Evolutionary conservation across 2,329 filamentous ascomycete species (phyloP), one percentile per base, ranked within the genome.

Genomic region (Scedosporium dehoogii): DNA sequence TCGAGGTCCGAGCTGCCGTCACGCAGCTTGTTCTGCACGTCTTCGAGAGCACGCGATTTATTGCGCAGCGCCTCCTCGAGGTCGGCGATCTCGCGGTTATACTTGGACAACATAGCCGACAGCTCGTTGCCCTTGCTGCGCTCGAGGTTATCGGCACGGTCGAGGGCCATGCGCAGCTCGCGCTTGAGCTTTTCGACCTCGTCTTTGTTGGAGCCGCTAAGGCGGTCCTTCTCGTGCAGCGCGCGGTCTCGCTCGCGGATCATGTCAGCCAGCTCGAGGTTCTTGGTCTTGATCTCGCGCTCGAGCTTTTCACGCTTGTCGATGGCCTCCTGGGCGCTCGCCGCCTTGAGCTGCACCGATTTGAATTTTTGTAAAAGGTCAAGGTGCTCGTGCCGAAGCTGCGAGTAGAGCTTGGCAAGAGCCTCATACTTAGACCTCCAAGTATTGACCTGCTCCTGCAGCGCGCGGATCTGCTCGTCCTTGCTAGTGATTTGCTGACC

Each of bases 251-350:
- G 85, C 78, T 99, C 94, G 53, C 94, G 86, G 67, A 99, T 99
- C 94, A 99, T 97, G 73, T 97, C 92, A 38, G 94, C 94, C 65
- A 99, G 78, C 74, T 99, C 94, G n/a, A 99, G 80, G 72, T 99
- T 99, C 84, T 99, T 99, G 33, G 93, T 97, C 84, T 99, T 99
- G 73, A 99, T 89, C 77, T 99, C 94, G 41, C 93, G 89, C 78
- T 97, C 92, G 60, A 99, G 82, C 79, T 96, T 96, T 78, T 99
- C 94, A 7, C 93, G 88, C 68, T 85, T 87, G 63, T 97, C 94
- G 66, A 97, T 96, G 1, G 94, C 94, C 77, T 99, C 94, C 72
- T 97, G 93, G 0, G 94, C 94, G 4, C 92, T 97, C 16, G 93
- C 92, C 1, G 94, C 94, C 81, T 97, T 99, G 66, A 97, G 82